A percentile compares a stretch with the other conserved stretches of the same genome.
These are phyloP conservation scores for Capillidium heterosporum DNA, from an alignment of 371 early-diverging fungal species.

Conservation along the genomic window DNA sequence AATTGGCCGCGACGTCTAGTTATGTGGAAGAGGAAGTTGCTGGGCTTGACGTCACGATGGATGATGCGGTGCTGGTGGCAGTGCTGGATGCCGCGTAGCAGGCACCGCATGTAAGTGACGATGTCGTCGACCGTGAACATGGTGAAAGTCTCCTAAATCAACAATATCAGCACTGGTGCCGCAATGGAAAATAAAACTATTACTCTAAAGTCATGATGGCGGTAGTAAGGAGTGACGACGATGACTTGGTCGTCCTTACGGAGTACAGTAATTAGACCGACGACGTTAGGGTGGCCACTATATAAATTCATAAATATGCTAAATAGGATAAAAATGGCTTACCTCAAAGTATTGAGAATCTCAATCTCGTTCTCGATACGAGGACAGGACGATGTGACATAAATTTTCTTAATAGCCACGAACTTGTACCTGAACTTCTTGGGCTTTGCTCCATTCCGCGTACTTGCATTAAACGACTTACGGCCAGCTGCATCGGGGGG, in stretches of 20 bases:
- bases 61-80: constrained; percentile 55
- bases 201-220: constrained; percentile 73
- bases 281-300: constrained; percentile 28
- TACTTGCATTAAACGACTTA: neutral
- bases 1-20: constrained; percentile 55
- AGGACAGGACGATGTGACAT: constrained; percentile 64
- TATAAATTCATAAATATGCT: neutral
- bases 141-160: neutral
- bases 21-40: constrained; percentile 82
- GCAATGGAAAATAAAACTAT: constrained; percentile 5
- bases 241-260: constrained; percentile 74
- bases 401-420: constrained; percentile 88
- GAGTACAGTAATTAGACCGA: constrained; percentile 63
- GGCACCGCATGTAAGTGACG: constrained; percentile 54
- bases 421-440: constrained; percentile 12
- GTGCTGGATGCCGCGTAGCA: constrained; percentile 52
- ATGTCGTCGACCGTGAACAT: constrained; percentile 50
- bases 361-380: constrained; percentile 81
- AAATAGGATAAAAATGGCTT: neutral
- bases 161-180: too few relatives aligned
- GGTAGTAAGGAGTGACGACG: constrained; percentile 76
- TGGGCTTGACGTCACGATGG: constrained; percentile 95
- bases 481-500: neutral
- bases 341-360: constrained; percentile 58
- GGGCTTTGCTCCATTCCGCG: neutral